Conservation (phyloP, 1,284 basidiomycete species). For the Lentinus polychrous region DNA sequence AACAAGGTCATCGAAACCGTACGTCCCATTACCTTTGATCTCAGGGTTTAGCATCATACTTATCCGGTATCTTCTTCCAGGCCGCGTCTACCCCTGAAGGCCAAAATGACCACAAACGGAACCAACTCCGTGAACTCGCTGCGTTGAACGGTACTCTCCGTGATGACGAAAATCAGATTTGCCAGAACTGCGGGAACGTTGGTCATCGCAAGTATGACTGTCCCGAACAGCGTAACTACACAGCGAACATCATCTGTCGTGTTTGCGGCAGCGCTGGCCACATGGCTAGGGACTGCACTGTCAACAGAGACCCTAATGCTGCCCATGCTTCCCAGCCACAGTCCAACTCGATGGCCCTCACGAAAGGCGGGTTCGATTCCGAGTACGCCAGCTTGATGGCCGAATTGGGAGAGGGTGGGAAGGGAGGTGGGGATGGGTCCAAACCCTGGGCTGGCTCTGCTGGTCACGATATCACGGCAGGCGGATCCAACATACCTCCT, state of each 20-base stretch:
- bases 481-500: constrained; percentile 75
- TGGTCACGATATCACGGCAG: constrained; percentile 70
- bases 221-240: constrained; percentile 93
- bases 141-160: constrained; percentile 97
- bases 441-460: constrained; percentile 59
- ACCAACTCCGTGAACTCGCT: constrained; percentile 96
- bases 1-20: constrained; percentile 98
- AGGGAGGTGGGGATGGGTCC: constrained; percentile 46
- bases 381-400: constrained; percentile 98
- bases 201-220: constrained; percentile 97
- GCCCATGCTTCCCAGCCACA: constrained; percentile 19
- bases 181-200: constrained; percentile 94
- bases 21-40: constrained; percentile 25
- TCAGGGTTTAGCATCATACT: constrained; percentile 1
- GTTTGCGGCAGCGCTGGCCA: constrained; percentile 92
- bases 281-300: constrained; percentile 94
- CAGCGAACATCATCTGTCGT: constrained; percentile 96
- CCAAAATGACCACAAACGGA: constrained; percentile 99
- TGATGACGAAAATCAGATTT: constrained; percentile 99
- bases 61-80: constrained; percentile 33
- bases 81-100: constrained; percentile 98
- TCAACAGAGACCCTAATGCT: constrained; percentile 71
- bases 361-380: constrained; percentile 82
- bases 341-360: constrained; percentile 24
- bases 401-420: constrained; percentile 86